Evolutionary conservation across 768 basidiomycete species (phyloP).

Genomic region (Panellus pusillus): DNA sequence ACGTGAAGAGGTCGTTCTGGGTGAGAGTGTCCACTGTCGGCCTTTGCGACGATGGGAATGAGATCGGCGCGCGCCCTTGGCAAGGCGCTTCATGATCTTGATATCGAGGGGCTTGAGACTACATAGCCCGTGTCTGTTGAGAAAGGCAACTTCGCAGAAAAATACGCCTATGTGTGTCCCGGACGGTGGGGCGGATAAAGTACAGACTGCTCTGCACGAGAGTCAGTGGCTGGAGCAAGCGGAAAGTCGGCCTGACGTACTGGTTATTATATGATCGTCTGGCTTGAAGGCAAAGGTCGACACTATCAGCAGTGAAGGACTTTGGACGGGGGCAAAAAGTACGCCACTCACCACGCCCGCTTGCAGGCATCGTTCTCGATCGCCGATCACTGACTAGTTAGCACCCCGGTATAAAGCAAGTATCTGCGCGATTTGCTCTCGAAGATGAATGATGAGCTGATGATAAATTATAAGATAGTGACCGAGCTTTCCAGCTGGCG

Average conservation of each 20-base stretch:
- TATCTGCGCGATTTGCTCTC: no score
- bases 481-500: no score
- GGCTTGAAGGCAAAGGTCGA: not conserved
- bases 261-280: conserved; percentile 45
- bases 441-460: no score
- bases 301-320: conserved; percentile 9
- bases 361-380: conserved; percentile 71
- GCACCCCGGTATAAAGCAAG: no score
- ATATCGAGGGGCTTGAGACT: conserved; percentile 66
- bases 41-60: no score
- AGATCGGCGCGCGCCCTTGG: conserved; percentile 40
- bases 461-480: no score
- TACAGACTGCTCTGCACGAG: conserved; percentile 61
- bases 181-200: no score
- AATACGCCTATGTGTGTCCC: no score
- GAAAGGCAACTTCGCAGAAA: no score
- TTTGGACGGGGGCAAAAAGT: not conserved
- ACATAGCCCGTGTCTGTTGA: not conserved
- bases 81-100: conserved; percentile 99
- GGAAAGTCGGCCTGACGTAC: conserved; percentile 42
- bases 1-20: no score
- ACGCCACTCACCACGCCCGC: conserved; percentile 55
- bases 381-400: conserved; percentile 74
- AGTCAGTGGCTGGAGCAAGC: conserved; percentile 5
- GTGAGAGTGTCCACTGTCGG: no score